phyloP scores from a whole-genome alignment of 2,329 filamentous ascomycete genomes.

The Colletotrichum salicis region DNA sequence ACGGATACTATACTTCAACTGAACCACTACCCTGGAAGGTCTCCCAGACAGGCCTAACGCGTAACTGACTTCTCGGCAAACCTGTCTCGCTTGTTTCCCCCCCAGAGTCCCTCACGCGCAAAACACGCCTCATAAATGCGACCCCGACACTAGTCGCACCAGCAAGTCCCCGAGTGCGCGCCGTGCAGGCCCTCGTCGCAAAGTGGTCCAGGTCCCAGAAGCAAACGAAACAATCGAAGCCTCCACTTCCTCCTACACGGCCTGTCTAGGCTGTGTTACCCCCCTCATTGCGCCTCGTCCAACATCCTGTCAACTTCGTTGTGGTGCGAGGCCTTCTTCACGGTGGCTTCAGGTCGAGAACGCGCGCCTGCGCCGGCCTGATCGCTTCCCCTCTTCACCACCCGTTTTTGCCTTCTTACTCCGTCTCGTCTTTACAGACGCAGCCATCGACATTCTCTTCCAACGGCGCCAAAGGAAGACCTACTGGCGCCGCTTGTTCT shows the following conservation, averaged over 20 bases:
- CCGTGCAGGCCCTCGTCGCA: conserved; percentile 35
- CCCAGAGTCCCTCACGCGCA: conserved; percentile 8
- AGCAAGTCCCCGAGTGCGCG: conserved; percentile 32
- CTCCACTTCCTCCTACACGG: conserved; percentile 26
- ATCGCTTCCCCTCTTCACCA: conserved; percentile 19
- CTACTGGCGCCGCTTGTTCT: conserved; percentile 10
- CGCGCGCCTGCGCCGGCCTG: conserved; percentile 33
- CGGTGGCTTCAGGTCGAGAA: conserved; percentile 27
- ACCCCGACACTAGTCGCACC: conserved; percentile 26
- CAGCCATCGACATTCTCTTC: not conserved
- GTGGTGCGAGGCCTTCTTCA: conserved; percentile 22
- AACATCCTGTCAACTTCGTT: conserved; percentile 27
- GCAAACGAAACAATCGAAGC: conserved; percentile 33
- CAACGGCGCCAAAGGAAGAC: not conserved
- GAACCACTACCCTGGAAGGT: conserved; percentile 12
- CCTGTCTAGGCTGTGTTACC: conserved; percentile 31
- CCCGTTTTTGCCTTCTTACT: not conserved
- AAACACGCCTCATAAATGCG: conserved; percentile 19
- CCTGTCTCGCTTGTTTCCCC: conserved; percentile 26
- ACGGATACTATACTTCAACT: not conserved
- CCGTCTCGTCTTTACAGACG: not conserved
- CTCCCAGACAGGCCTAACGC: conserved; percentile 28
- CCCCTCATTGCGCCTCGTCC: conserved; percentile 31
- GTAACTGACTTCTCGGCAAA: conserved; percentile 30
- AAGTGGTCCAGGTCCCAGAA: conserved; percentile 24